Conservation (phyloP, 2,329 filamentous ascomycete genomes). For the Trichoderma citrinoviride region DNA sequence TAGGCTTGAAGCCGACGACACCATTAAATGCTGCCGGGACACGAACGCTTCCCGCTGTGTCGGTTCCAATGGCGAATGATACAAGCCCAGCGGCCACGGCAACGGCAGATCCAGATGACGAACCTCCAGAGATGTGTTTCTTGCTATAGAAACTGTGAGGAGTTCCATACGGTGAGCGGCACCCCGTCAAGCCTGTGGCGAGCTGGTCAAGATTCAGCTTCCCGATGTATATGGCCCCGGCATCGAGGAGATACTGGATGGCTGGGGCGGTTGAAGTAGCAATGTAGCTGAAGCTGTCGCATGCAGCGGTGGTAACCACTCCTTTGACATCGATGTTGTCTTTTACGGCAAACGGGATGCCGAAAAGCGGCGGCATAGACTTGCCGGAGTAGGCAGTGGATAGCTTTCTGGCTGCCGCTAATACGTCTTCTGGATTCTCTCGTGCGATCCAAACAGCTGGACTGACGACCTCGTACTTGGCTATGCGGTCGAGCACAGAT, state of each 20-base stretch:
- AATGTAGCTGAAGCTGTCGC: conserved; percentile 18
- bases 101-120: conserved; percentile 25
- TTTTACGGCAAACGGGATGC: conserved; percentile 27
- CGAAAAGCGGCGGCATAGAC: conserved; percentile 24
- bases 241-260: conserved; percentile 26
- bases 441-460: conserved; percentile 3
- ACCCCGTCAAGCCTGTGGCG: conserved; percentile 26
- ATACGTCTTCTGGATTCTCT: neutral
- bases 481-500: neutral
- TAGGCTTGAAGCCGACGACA: conserved; percentile 22
- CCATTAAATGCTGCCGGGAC: conserved; percentile 27
- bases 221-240: conserved; percentile 38
- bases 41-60: conserved; percentile 26
- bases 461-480: neutral
- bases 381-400: conserved; percentile 6
- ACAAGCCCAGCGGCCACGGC: conserved; percentile 26
- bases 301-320: conserved; percentile 23
- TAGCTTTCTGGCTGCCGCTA: neutral
- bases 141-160: conserved; percentile 23
- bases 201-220: conserved; percentile 52
- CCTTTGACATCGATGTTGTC: conserved; percentile 27
- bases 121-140: conserved; percentile 26
- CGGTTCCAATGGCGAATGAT: conserved; percentile 26
- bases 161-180: conserved; percentile 22
- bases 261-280: conserved; percentile 24